Conservation (phyloP, 1,139 yeast species). For the Candida glucosophila region DNA sequence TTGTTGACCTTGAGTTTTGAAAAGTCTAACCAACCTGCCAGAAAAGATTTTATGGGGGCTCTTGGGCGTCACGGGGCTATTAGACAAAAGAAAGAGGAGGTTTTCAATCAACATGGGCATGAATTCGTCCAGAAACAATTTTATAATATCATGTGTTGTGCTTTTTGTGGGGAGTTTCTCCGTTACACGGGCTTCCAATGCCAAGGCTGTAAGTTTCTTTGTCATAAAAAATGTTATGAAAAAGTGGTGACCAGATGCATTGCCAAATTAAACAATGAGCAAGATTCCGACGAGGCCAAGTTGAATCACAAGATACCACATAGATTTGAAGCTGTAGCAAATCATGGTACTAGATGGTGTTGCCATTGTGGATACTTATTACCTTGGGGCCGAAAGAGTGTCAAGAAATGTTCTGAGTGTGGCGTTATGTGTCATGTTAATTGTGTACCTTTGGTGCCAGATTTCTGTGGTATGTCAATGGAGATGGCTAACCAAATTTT, state of each 20-base stretch:
- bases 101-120: constrained; percentile 93
- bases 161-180: constrained; percentile 90
- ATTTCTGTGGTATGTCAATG: constrained; percentile 97
- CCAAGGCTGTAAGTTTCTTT: constrained; percentile 87
- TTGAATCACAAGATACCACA: constrained; percentile 96
- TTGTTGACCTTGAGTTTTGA: constrained; percentile 71
- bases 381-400: constrained; percentile 92
- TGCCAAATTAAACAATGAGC: constrained; percentile 79
- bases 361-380: constrained; percentile 95
- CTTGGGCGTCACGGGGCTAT: constrained; percentile 98
- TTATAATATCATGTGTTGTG: constrained; percentile 94
- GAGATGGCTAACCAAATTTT: constrained; percentile 90
- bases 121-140: constrained; percentile 93
- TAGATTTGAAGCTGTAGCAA: constrained; percentile 81
- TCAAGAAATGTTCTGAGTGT: constrained; percentile 93
- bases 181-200: constrained; percentile 95
- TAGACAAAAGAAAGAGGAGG: constrained; percentile 89
- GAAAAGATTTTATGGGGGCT: constrained; percentile 55
- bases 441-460: constrained; percentile 93
- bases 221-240: constrained; percentile 90
- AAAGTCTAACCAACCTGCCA: constrained; percentile 46
- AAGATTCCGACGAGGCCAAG: constrained; percentile 74
- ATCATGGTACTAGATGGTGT: constrained; percentile 97
- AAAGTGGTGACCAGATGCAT: constrained; percentile 95
- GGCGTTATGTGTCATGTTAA: constrained; percentile 89